Conservation (phyloP, 108 stramenopile species). For the Cyclotella sp. region DNA sequence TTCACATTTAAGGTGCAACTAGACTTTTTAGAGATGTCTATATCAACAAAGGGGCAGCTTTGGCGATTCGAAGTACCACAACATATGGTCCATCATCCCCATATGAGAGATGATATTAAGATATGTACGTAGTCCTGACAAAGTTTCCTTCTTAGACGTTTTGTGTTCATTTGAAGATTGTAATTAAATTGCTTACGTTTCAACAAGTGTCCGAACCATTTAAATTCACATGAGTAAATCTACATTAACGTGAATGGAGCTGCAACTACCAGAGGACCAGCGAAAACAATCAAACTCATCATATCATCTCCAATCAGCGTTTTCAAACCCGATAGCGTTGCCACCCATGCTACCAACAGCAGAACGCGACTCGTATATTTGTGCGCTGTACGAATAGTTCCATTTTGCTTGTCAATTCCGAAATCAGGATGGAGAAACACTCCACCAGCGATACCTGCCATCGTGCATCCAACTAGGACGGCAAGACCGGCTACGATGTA, state of each 20-base stretch:
- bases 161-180: too few species aligned
- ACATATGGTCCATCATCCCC: too few species aligned
- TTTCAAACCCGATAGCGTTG: constrained; percentile 64
- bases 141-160: too few species aligned
- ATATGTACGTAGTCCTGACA: too few species aligned
- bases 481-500: constrained; percentile 53
- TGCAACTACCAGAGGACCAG: constrained; percentile 61
- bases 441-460: constrained; percentile 64
- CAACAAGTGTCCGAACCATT: too few species aligned
- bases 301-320: constrained; percentile 62
- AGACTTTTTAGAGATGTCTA: too few species aligned
- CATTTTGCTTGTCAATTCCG: constrained; percentile 82
- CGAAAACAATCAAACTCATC: constrained; percentile 55
- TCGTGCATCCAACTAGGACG: constrained; percentile 46
- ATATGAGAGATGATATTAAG: too few species aligned
- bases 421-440: constrained; percentile 87
- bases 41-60: too few species aligned
- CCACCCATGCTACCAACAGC: constrained; percentile 63
- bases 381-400: constrained; percentile 66
- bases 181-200: too few species aligned
- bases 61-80: too few species aligned
- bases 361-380: constrained; percentile 62
- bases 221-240: neutral
- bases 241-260: constrained; percentile 71
- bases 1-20: too few species aligned